phyloP scores from a whole-genome alignment of 2,329 filamentous ascomycete species.

The Verticillium tricorpus region DNA sequence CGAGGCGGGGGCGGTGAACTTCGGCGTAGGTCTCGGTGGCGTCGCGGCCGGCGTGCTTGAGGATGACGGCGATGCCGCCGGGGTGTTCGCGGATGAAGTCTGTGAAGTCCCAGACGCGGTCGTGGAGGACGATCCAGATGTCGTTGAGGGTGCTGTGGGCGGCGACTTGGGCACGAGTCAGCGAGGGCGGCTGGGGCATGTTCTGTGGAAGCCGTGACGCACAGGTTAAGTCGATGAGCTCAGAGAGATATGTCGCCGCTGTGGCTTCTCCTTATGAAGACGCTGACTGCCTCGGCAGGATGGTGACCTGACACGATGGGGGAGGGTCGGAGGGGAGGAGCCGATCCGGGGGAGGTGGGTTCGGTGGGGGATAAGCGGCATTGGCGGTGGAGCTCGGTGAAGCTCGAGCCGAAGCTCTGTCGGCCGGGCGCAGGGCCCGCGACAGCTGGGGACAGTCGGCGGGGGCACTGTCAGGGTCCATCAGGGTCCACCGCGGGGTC shows the following conservation, averaged over 20 bases:
- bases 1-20: slow-evolving; percentile 41
- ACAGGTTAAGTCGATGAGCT: too few relatives aligned
- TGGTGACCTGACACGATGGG: not conserved
- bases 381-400: not conserved
- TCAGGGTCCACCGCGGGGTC: too few relatives aligned
- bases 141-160: slow-evolving; percentile 41
- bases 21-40: slow-evolving; percentile 48
- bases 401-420: not conserved
- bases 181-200: slow-evolving; percentile 5
- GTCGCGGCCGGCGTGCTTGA: slow-evolving; percentile 47
- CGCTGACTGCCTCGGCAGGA: too few relatives aligned
- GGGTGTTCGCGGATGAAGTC: slow-evolving; percentile 48
- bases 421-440: not conserved
- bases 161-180: slow-evolving; percentile 39
- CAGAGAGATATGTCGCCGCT: too few relatives aligned
- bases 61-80: slow-evolving; percentile 36
- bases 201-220: too few relatives aligned
- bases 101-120: slow-evolving; percentile 62
- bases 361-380: not conserved
- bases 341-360: not conserved
- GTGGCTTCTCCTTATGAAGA: too few relatives aligned
- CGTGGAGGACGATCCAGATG: slow-evolving; percentile 64
- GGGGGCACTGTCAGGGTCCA: not conserved
- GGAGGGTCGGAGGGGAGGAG: not conserved
- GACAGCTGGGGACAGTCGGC: not conserved